phyloP scores from a whole-genome alignment of 129 eudicot genomes.

The Flaveria linearis region DNA sequence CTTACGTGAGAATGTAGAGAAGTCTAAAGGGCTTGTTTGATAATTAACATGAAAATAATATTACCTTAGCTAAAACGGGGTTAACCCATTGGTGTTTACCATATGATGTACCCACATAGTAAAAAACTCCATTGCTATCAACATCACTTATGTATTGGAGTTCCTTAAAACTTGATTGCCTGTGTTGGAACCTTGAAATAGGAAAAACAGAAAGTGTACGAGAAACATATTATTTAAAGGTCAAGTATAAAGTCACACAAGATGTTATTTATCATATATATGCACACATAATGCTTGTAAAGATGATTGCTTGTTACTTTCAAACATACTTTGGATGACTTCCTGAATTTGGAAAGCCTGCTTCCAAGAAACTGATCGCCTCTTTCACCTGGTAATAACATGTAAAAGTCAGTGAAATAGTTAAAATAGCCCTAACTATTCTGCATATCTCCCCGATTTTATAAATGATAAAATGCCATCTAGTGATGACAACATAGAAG shows the following conservation, averaged over 20 bases:
- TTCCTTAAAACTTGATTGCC: conserved; percentile 95
- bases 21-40: no score
- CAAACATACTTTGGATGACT: neutral
- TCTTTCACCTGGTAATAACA: conserved; percentile 69
- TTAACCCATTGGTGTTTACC: conserved; percentile 97
- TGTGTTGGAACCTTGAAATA: conserved; percentile 62
- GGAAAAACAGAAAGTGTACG: neutral
- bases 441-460: neutral
- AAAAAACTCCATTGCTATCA: conserved; percentile 86
- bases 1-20: no score
- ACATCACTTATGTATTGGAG: conserved; percentile 94
- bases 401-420: neutral
- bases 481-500: neutral
- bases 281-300: conserved; percentile 4
- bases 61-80: conserved; percentile 84
- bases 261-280: conserved; percentile 28
- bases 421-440: neutral
- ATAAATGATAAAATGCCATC: neutral
- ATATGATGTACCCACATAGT: conserved; percentile 81
- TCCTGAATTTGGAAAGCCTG: conserved; percentile 45
- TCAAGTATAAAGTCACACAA: neutral
- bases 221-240: neutral
- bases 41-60: neutral
- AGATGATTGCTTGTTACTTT: neutral
- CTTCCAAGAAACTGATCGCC: conserved; percentile 64